These are phyloP conservation scores for Chloropicon primus DNA, from an alignment of 139 green algal species.

Conservation along the genomic window DNA sequence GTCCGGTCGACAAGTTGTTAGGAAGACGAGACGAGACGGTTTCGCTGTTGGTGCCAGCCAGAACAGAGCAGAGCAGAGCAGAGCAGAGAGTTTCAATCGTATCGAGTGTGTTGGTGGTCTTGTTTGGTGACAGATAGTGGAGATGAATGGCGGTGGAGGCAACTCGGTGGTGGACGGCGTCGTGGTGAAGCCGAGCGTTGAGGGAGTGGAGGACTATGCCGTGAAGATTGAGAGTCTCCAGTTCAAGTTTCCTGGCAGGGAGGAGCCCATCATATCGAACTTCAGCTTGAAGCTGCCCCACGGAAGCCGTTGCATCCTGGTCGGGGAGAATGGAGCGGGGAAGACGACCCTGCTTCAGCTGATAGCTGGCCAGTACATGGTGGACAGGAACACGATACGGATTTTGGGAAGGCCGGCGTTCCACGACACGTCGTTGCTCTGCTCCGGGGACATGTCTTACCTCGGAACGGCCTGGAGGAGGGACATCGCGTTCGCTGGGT, in stretches of 20 bases:
- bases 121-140: too few species aligned
- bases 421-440: neutral
- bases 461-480: neutral
- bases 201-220: neutral
- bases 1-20: too few species aligned
- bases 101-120: too few species aligned
- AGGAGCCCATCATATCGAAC: neutral
- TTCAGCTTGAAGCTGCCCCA: neutral
- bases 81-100: too few species aligned
- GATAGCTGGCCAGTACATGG: neutral
- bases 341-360: constrained; percentile 85
- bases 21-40: too few species aligned
- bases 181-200: neutral
- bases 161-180: neutral
- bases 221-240: neutral
- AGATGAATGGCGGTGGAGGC: neutral
- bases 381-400: neutral
- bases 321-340: constrained; percentile 18
- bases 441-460: neutral
- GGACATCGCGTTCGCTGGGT: neutral
- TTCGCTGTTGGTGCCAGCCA: too few species aligned
- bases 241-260: neutral
- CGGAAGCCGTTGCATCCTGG: neutral
- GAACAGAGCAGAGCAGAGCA: too few species aligned
- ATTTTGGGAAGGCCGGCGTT: neutral